Evolutionary conservation across 2,329 filamentous ascomycete genomes (phyloP), one percentile per base, ranked within the genome.

Genomic region (Colletotrichum plurivorum): DNA sequence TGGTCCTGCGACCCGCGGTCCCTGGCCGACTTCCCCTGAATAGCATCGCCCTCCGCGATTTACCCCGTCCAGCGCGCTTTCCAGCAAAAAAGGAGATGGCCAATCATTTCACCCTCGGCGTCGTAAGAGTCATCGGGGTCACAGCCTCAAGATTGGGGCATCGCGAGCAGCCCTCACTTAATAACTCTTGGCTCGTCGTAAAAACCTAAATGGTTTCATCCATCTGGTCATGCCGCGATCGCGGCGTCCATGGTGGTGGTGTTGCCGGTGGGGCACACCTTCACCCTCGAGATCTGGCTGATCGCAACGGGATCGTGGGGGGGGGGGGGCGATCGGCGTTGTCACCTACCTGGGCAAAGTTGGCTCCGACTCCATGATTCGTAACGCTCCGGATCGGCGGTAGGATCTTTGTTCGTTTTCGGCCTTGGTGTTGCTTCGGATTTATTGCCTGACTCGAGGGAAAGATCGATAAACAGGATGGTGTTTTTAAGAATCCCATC

Each of bases 281-380:
- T 49, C 46, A 20, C 48, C 16, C 16, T 12, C n/a, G 54, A 9
- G 41, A 48, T 49, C 60, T 22, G 48, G 13, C 31, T 43, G n/a
- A 48, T 31, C 22, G 46, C 18, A n/a, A 59, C 54, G 22, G 25
- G 27, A 39, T 65, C 31, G 66, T 48, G 61, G 66, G 31, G 27
- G n/a, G 66, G 41, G 61, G 66, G 31, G 8, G 66, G 52, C 22
- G 66, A 68, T 68, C 61, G 66, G 61, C 66, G 31, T 43, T n/a
- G 27, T 12, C 6, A 54, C 31, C 31, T 36, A 51, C n/a, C 27
- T 51, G 61, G 39, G 54, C 51, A 16, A 36, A 36, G 31, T 10
- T 10, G 31, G 31, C 31, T 8, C 10, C 18, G 4, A 15, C 12
- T 53, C 41, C 66, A 54, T 58, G 66, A 58, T 51, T 22, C 22